phyloP scores from a whole-genome alignment of 768 basidiomycete species.

The Suillus ampliporus region DNA sequence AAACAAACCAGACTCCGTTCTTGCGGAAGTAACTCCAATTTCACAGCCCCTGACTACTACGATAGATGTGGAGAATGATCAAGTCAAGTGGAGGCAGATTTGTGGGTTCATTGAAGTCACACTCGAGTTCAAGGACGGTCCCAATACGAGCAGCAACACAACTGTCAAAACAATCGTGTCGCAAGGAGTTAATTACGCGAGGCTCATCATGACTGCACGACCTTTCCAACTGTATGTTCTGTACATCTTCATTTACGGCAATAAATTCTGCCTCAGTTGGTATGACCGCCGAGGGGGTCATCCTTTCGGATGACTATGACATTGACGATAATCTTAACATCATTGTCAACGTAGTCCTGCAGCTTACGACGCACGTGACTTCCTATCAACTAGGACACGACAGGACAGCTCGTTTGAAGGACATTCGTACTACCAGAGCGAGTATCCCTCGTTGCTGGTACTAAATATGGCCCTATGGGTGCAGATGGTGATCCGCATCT shows the following conservation, averaged over 20 bases:
- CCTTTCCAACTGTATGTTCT: constrained; percentile 38
- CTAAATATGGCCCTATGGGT: no score
- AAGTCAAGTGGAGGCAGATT: background rate
- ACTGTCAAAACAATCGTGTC: background rate
- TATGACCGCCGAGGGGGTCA: constrained; percentile 37
- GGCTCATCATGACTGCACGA: constrained; percentile 31
- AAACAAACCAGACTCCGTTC: background rate
- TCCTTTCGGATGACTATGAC: constrained; percentile 30
- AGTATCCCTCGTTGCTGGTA: background rate
- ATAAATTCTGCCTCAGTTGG: constrained; percentile 34
- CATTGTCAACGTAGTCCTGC: constrained; percentile 31
- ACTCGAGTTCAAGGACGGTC: background rate
- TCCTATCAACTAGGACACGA: background rate
- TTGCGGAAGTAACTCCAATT: background rate
- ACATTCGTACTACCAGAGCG: background rate
- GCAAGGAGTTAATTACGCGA: constrained; percentile 28
- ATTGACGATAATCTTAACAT: constrained; percentile 26
- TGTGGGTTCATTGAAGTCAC: background rate
- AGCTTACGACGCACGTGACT: background rate
- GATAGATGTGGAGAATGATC: background rate
- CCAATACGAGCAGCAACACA: background rate
- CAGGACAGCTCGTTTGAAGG: background rate
- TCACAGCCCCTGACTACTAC: background rate
- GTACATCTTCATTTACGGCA: constrained; percentile 34
- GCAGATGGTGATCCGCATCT: background rate